Evolutionary conservation across 2,329 filamentous ascomycete genomes (phyloP), one percentile per base, ranked within the genome.

Genomic region (Fusarium humuli): DNA sequence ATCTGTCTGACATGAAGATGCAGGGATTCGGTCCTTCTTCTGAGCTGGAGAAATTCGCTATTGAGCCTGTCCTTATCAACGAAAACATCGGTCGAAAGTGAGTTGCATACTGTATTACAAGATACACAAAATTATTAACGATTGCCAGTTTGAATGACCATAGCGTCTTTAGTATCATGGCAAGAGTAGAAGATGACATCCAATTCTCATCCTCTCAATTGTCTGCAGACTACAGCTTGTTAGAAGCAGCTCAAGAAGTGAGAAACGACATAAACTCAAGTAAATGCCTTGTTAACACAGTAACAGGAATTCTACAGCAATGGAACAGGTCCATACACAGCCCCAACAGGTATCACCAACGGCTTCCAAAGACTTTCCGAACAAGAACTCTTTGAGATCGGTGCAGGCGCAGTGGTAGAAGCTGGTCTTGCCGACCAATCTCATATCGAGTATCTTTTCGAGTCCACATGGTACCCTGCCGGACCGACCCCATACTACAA

Each of bases 61-160:
- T 65, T 11, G 60, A 65, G 7, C 62, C 62, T 3, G 27, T 65
- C 3, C n/a, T 65, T 1, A 32, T 65, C 4, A 65, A 65, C 16
- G 62, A 65, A 7, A 65, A 65, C 5, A 63, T 65, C 5, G 62
- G 62, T 6, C 62, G 57, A 9, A 47, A 65, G 62, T 47, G 30
- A 30, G 52, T n/a, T 5, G 1, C 18, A 18, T 11, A 4, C 5
- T 6, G 0, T 3, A 6, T 9, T 18, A 10, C 1, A 5, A 14
- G 4, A 9, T 30, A 7, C 7, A 46, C 20, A 16, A 7, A 7
- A 10, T 14, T 0, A 18, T 2, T 13, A 8, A 37, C 9, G 1
- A 8, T 4, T 7, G 23, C 2, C 12, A 65, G 62, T 7, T 44
- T 65, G 46, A 65, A 48, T 2, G 62, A 65, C 6, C 62, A 65